Base-by-base conservation (phyloP, 2,329 filamentous ascomycete species). In the Fusarium zealandicum region DNA sequence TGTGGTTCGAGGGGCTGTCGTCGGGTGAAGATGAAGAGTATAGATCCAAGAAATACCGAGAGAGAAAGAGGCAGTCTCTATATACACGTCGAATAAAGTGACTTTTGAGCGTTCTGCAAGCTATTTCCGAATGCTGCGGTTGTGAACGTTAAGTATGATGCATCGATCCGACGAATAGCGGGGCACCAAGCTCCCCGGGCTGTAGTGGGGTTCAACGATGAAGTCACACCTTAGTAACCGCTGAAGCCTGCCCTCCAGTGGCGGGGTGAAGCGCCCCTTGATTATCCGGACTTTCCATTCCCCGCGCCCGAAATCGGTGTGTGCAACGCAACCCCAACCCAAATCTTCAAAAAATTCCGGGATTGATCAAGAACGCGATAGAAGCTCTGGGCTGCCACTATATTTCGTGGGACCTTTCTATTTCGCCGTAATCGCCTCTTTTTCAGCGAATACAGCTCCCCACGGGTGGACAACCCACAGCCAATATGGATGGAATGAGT, bases 401-500 rank as follows among this genome's bases (percentile, higher is more conserved):
- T 47, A 57, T 63, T 62, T 56, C 56, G 55, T 64, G 64, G 63
- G 59, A 57, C 41, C 33, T 60, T 66, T 59, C 44, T 41, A 59
- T 37, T 57, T 58, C 53, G 54, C 61, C 49, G 65, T 68, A 67
- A 56, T 62, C 61, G 51, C 51, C 50, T 42, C 42, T 39, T 57
- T 43, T 52, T 48, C 51, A 58, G 59, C 66, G 58, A 61, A 53
- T 64, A 68, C 54, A 71, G 64, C 61, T 68, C 61, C 58, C 48
- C 62, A 61, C 59, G 57, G 53, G 64, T 54, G 66, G 64, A 61
- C 54, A 55, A 63, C 38, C 51, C 51, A 59, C 49, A 66, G 66
- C 45, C 72, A 75, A 68, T 25, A 76, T 76, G 74, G 59, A 62
- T 56, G 67, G 72, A 47, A 66, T 76, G 66, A 76, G 74, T 76